Evolutionary conservation across 2,329 filamentous ascomycete species (phyloP), one percentile per base, ranked within the genome.

Genomic region (Cytospora piceae): DNA sequence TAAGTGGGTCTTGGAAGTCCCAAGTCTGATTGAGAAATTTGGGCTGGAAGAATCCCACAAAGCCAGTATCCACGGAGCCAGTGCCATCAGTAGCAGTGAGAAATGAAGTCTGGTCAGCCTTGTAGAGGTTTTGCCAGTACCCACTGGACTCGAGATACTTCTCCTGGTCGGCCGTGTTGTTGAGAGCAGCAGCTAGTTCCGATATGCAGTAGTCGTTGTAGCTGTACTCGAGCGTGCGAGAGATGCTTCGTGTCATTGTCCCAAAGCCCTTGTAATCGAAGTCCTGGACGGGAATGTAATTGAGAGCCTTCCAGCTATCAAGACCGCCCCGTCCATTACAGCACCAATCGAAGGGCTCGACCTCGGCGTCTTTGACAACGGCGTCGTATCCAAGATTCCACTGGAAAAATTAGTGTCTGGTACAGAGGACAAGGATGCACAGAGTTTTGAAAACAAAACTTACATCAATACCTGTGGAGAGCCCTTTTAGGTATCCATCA

Each of bases 171-270:
- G 73, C 76, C 3, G 79, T 78, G 15, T 84, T 80, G 1, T 85
- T 85, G 49, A 91, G 73, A 0, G 77, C 80, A 12, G 81, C 80
- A 0, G 89, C 89, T 64, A 92, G 84, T 56, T 86, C 80, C 0
- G 87, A 81, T 63, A 91, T 87, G 69, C 85, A 87, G 71, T 87
- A 94, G 76, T 93, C 91, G 69, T 93, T 87, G 75, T 93, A 93
- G 8, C 88, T 86, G 73, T 94, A 94, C 74, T 93, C 91, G 0
- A 93, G 83, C 0, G 90, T 93, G 9, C 91, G 82, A 1, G 88
- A 92, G 31, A 93, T 84, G 68, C 85, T 89, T 8, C 91, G 82
- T 0, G 90, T 92, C 74, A 90, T 84, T 0, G 87, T 86, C 0
- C 90, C 90, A n/a, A 86, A 84, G 2, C 89, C 89, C 65, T 80